A percentile compares a stretch with the other conserved stretches of the same genome.
Conservation (phyloP, 179 eudicot genomes). For the Beta macrorhiza region DNA sequence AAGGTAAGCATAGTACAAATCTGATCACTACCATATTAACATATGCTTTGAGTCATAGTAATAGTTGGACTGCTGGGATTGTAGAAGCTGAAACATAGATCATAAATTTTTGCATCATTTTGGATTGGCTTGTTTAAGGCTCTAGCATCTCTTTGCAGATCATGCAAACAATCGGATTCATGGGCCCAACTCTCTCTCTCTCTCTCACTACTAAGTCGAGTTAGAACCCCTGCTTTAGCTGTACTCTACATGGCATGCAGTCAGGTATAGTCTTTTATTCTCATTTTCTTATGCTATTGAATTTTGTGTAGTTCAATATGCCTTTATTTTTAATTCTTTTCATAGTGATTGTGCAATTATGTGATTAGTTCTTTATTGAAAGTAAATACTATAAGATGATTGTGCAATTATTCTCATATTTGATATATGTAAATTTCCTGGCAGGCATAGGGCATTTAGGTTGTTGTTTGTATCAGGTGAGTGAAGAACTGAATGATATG, state of each 20-base stretch:
- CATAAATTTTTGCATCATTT: not conserved
- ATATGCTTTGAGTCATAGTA: too few species aligned
- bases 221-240: conserved; percentile 80
- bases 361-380: too few species aligned
- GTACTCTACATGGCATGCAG: conserved; percentile 95
- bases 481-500: conserved; percentile 66
- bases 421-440: not conserved
- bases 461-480: conserved; percentile 62
- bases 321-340: too few species aligned
- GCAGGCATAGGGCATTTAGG: conserved; percentile 83
- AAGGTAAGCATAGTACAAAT: conserved; percentile 45
- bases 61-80: too few species aligned
- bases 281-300: not conserved
- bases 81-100: too few species aligned
- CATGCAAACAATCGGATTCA: conserved; percentile 92
- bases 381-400: too few species aligned
- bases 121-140: conserved; percentile 8
- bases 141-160: conserved; percentile 50
- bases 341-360: too few species aligned
- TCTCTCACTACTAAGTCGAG: conserved; percentile 71
- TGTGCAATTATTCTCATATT: not conserved
- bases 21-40: not conserved
- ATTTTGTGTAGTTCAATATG: too few species aligned
- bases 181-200: conserved; percentile 81
- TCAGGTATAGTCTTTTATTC: conserved; percentile 54